A percentile compares a stretch with the other conserved stretches of the same genome.
Conservation (phyloP, 2,329 filamentous ascomycete genomes). For the Fusarium sp. region DNA sequence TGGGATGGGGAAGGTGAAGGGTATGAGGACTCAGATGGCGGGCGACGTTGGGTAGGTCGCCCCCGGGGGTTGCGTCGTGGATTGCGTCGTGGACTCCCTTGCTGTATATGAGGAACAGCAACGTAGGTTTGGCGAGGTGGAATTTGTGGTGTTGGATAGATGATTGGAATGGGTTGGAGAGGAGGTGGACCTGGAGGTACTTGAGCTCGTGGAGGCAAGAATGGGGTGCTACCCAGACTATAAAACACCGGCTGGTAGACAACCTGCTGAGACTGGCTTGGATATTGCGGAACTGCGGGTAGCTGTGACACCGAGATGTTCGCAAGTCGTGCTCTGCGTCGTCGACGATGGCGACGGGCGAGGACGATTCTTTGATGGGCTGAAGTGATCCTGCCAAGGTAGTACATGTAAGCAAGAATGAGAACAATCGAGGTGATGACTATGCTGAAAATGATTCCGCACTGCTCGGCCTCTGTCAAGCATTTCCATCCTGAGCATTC, state of each 20-base stretch:
- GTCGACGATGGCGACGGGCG: conserved; percentile 13
- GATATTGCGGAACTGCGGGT: conserved; percentile 27
- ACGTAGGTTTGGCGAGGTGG: neutral
- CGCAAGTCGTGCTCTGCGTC: conserved; percentile 8
- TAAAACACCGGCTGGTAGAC: conserved; percentile 38
- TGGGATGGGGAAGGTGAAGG: neutral
- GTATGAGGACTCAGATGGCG: neutral
- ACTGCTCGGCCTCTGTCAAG: conserved; percentile 51
- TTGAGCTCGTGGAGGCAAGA: conserved; percentile 1
- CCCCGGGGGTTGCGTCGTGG: neutral
- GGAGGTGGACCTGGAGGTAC: neutral
- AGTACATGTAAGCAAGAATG: conserved; percentile 51
- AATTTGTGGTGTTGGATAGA: neutral
- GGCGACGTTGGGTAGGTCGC: neutral
- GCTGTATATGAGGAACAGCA: neutral
- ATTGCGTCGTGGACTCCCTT: neutral
- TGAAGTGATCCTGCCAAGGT: conserved; percentile 42
- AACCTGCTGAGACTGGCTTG: conserved; percentile 4
- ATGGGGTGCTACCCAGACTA: neutral
- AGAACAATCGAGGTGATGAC: conserved; percentile 47
- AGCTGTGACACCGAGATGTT: conserved; percentile 24
- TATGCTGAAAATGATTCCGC: conserved; percentile 55
- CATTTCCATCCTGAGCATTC: conserved; percentile 54
- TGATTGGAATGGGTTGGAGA: conserved; percentile 12
- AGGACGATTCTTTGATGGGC: conserved; percentile 27